phyloP scores from a whole-genome alignment of 2,329 filamentous ascomycete genomes.

The Fusarium temperatum region DNA sequence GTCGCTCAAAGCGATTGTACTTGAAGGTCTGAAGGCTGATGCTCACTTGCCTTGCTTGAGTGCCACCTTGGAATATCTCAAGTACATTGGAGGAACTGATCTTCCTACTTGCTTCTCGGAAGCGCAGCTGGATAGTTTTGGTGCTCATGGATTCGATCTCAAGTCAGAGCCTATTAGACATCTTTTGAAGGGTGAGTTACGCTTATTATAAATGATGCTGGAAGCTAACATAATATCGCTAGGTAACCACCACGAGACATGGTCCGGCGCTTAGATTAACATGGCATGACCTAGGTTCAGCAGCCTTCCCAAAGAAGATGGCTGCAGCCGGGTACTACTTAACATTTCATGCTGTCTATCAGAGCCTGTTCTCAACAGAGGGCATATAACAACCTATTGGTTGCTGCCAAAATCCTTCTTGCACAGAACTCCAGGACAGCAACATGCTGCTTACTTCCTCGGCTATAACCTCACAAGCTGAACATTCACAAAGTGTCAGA shows the following conservation, averaged over 20 bases:
- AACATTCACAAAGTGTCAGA: neutral
- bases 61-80: constrained; percentile 72
- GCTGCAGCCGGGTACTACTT: accelerated
- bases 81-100: constrained; percentile 67
- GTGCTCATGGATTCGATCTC: constrained; percentile 56
- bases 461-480: neutral
- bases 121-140: constrained; percentile 77
- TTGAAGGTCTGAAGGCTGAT: constrained; percentile 64
- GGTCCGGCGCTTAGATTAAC: neutral
- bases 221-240: neutral
- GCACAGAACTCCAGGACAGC: neutral
- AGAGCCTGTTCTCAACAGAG: neutral
- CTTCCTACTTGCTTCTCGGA: constrained; percentile 76
- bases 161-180: constrained; percentile 13
- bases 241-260: constrained; percentile 8
- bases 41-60: constrained; percentile 67
- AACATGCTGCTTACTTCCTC: neutral
- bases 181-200: neutral
- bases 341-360: accelerated
- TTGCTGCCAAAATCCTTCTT: neutral
- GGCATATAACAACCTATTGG: neutral
- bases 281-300: accelerated
- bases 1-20: constrained; percentile 64
- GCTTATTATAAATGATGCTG: accelerated
- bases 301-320: neutral